Evolutionary conservation across 192 early-diverging fungal genomes (phyloP), one percentile per base, ranked within the genome.

Genomic region (Coemansia sp.): DNA sequence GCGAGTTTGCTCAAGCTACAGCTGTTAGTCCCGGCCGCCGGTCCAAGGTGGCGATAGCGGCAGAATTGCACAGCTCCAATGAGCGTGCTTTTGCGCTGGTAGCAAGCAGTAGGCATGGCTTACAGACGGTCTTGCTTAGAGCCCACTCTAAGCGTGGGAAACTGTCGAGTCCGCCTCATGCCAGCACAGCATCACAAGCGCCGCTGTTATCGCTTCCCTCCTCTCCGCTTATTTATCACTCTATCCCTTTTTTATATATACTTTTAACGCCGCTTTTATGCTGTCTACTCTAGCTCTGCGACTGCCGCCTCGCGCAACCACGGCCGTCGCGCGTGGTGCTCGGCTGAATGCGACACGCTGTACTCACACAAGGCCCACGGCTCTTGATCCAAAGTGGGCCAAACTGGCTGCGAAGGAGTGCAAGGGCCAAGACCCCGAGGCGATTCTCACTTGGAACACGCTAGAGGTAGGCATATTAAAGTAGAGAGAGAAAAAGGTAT

Each of bases 371-470:
- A 63, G 81, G 62, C 54, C 32, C 32, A 35, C 53, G 19, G 90
- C 91, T n/a, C 78, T 94, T n/a, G 83, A 92, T 60, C 68, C 85
- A 8, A 86, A 89, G 62, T 95, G 94, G 94, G 84, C 70, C 22
- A 78, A 83, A 60, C 74, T 92, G 25, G 94, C 90, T 2, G 79
- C 74, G 27, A 95, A 94, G 77, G 94, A 95, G 73, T 84, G 94
- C 71, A 95, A 94, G 76, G 93, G 93, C 37, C 93, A 95, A 64
- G 87, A 93, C 65, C 91, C 94, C 4, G 84, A 84, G 41, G 82
- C 86, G 29, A 75, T 74, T 2, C 76, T 95, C 37, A 89, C 89
- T 15, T 95, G 94, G 94, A 76, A 87, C 57, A 94, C 94, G 9
- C 78, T 93, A 8, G 94, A 95, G 51, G 51, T 54, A 54, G 78